Evolutionary conservation across 2,329 filamentous ascomycete species (phyloP).

Genomic region (Fusarium haematococcum): DNA sequence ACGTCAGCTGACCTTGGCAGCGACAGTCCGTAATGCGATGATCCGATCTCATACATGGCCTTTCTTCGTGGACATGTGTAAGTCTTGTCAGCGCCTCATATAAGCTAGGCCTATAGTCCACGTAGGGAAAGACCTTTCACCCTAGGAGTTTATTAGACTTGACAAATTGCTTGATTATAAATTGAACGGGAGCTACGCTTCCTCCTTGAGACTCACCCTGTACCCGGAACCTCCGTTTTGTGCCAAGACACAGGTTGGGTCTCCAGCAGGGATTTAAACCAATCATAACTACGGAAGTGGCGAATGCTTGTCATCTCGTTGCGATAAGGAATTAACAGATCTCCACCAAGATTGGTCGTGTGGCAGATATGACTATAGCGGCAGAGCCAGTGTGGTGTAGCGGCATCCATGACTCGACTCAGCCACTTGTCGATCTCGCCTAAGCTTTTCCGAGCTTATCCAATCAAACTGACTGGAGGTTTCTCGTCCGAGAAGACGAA

Average conservation of each 20-base stretch:
- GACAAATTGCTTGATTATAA: not conserved
- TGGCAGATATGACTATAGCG: no score
- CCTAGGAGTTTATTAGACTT: not conserved
- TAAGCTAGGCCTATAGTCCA: not conserved
- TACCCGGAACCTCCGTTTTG: not conserved
- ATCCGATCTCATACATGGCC: not conserved
- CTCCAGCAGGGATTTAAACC: not conserved
- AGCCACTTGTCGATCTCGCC: not conserved
- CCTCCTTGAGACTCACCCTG: not conserved
- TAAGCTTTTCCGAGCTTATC: not conserved
- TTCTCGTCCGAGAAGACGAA: not conserved
- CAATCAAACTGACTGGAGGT: not conserved
- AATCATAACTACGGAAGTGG: not conserved
- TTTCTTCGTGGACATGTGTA: no score
- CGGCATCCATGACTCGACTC: not conserved
- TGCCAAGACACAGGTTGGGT: not conserved
- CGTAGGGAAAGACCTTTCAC: no score
- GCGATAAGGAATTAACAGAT: not conserved
- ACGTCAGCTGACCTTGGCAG: not conserved
- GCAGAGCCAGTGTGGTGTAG: not conserved
- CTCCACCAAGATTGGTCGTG: rapidly evolving
- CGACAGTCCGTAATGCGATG: not conserved
- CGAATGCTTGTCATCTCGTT: rapidly evolving
- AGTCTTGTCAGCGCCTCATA: not conserved
- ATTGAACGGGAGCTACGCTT: not conserved